Conservation (phyloP, 176 grass and related monocot species). For the Juncus effusus region DNA sequence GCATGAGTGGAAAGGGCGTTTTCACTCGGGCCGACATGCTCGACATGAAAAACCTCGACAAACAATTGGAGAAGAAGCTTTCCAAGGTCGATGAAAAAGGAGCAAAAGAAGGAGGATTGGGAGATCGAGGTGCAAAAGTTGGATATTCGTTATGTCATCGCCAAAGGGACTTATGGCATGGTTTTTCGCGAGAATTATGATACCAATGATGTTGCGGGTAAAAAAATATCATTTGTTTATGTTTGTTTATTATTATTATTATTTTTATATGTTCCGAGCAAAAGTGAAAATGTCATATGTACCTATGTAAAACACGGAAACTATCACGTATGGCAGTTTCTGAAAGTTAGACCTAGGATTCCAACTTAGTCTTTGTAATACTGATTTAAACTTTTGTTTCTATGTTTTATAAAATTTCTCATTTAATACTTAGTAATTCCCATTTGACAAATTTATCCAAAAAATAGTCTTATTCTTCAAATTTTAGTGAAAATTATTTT, state of each 20-base stretch:
- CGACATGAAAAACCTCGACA: constrained; percentile 62
- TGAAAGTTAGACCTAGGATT: background rate
- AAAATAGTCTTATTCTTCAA: background rate
- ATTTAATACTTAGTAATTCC: too few relatives aligned
- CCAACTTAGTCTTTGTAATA: background rate
- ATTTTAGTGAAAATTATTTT: background rate
- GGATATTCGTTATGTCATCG: constrained; percentile 62
- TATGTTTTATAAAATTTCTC: too few relatives aligned
- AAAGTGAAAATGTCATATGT: background rate
- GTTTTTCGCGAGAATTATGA: constrained; percentile 83
- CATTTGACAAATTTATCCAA: background rate
- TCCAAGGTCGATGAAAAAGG: constrained; percentile 47
- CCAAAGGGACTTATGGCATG: constrained; percentile 75
- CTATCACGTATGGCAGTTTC: too few relatives aligned
- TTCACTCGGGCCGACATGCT: constrained; percentile 67
- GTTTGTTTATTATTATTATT: background rate
- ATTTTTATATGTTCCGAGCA: background rate
- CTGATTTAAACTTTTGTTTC: background rate
- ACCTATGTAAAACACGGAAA: too few relatives aligned
- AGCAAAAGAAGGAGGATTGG: constrained; percentile 52
- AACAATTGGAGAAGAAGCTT: constrained; percentile 71
- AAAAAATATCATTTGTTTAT: background rate
- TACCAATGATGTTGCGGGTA: constrained; percentile 73
- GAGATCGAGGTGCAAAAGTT: constrained; percentile 77
- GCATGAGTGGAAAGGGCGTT: constrained; percentile 37